Base-by-base conservation (phyloP, 768 basidiomycete species). In the Psilocybe tampanensis region DNA sequence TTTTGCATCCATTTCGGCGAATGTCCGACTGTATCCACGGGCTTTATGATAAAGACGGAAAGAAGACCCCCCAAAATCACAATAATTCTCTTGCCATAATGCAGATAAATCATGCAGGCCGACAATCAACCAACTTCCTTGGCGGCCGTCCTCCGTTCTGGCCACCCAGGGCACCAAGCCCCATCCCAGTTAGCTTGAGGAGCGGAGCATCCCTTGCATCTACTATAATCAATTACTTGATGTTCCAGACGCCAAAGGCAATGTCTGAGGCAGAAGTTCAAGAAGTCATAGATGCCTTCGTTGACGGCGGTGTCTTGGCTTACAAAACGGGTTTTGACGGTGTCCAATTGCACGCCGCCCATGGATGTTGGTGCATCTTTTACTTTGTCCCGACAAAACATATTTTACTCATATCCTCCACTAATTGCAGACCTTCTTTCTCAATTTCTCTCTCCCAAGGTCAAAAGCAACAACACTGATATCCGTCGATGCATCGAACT, bases 31-130 rank as follows among this genome's bases (percentile, higher is more conserved):
- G 71, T 1, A 89, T 90, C 15, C 85, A 82, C 59, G 77, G 74
- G 17, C 48, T 58, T 15, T 44, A 53, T 15, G 50, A 51, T 24
- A 39, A 11, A 7, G 12, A 39, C 39, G 21, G 15, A 24, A 41
- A 36, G 23, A 49, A 24, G 19, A 33, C 13, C 8, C 36, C 15
- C 11, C 45, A 57, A 42, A 36, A 29, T 29, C 5, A 53, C 52
- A 29, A 64, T 49, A 52, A 60, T 22, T 67, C 82, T 1, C 73
- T 91, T 5, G 83, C 87, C 8, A 77, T 98, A 54, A 82, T 95
- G 79, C 95, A 98, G 66, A 73, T 98, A 45, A 91, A 80, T 44
- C 95, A 98, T 65, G 68, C 78, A 4, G 91, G 95, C 4, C 82
- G 95, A 7, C 95, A 98, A 70, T 93, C 93, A 2, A 74, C 85